phyloP scores from a whole-genome alignment of 208 protist species.

The Crithidia sp. region DNA sequence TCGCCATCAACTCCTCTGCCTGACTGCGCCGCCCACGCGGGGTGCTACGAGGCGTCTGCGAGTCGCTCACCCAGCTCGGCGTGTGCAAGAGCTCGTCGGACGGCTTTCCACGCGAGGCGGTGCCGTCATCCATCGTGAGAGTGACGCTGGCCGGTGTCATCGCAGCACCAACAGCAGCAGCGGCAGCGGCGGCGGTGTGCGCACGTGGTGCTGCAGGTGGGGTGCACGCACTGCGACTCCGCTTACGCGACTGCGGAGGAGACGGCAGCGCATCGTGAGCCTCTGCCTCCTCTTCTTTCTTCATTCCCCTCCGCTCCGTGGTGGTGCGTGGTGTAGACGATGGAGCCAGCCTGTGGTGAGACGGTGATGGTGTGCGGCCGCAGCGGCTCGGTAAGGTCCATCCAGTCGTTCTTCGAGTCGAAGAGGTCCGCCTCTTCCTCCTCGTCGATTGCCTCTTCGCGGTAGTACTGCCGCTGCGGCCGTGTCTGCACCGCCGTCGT shows the following conservation, averaged over 20 bases:
- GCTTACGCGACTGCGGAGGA: conserved; percentile 4
- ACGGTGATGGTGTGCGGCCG: conserved; percentile 33
- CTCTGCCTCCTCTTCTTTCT: background rate
- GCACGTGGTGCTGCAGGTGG: background rate
- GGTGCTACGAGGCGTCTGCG: conserved; percentile 31
- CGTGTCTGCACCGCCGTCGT: background rate
- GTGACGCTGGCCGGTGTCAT: conserved; percentile 27
- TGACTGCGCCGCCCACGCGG: conserved; percentile 39
- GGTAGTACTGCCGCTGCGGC: too few species aligned
- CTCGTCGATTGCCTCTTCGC: background rate
- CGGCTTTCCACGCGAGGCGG: conserved; percentile 17
- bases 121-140: conserved; percentile 26
- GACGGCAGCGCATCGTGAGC: background rate
- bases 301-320: background rate
- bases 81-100: conserved; percentile 13
- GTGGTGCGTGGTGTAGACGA: conserved; percentile 26
- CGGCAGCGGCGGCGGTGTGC: background rate
- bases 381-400: conserved; percentile 38
- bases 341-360: conserved; percentile 23
- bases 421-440: conserved; percentile 18
- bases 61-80: conserved; percentile 12
- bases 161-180: background rate
- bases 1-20: conserved; percentile 47
- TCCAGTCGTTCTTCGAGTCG: conserved; percentile 36
- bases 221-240: conserved; percentile 23